Evolutionary conservation across 2,329 filamentous ascomycete genomes (phyloP).

Genomic region (Fusarium coffeatum): DNA sequence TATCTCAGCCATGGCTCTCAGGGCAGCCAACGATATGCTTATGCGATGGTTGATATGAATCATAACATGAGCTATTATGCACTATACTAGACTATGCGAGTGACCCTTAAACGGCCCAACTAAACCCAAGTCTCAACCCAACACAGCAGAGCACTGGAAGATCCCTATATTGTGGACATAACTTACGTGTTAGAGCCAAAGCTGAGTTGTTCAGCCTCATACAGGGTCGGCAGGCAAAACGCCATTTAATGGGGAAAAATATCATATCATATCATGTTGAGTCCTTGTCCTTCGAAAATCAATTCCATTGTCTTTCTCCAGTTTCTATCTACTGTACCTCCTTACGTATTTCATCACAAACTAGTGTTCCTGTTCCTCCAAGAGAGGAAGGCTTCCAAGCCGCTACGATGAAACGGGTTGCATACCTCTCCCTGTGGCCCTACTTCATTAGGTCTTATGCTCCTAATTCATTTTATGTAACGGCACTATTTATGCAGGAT

Average conservation of each 20-base stretch:
- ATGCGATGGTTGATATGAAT: not conserved
- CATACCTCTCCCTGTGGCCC: constrained; percentile 14
- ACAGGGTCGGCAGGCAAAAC: not conserved
- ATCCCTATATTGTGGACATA: not conserved
- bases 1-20: constrained; percentile 20
- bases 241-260: not conserved
- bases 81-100: not conserved
- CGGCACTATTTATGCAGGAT: constrained; percentile 17
- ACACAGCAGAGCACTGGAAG: not conserved
- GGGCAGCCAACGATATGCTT: not conserved
- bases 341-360: not conserved
- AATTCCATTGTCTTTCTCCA: not conserved
- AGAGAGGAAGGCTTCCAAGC: not conserved
- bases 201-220: not conserved
- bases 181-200: not conserved
- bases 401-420: constrained; percentile 14
- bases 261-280: constrained; percentile 1
- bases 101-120: constrained; percentile 21
- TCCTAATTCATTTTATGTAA: constrained; percentile 12
- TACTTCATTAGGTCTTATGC: not conserved
- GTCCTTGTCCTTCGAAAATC: not conserved
- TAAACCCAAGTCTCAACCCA: not conserved
- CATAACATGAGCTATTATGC: not conserved
- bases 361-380: not conserved
- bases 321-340: not conserved